A percentile compares a stretch with the other conserved stretches of the same genome.
Conservation (phyloP, 164 flowering plant genomes). For the Litsea cubeba region DNA sequence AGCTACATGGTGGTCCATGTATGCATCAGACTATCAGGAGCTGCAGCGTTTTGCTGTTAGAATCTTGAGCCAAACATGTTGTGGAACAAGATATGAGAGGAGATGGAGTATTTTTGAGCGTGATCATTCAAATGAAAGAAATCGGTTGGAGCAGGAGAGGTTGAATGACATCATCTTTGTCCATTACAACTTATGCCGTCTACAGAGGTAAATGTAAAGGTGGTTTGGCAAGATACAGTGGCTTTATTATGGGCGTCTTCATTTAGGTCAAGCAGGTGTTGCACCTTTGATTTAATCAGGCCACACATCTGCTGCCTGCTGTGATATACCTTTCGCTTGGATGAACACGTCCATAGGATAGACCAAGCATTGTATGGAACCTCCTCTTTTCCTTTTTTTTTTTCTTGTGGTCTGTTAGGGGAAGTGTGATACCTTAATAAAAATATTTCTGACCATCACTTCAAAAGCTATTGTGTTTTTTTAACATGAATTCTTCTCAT, state of each 20-base stretch:
- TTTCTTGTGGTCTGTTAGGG: neutral
- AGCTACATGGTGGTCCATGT: slow-evolving; percentile 49
- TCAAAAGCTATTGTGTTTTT: neutral
- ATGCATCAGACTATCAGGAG: slow-evolving; percentile 41
- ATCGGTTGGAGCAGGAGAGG: slow-evolving; percentile 45
- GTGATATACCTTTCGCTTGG: neutral
- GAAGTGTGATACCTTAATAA: neutral
- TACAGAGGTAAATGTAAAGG: slow-evolving; percentile 26
- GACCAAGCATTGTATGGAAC: neutral
- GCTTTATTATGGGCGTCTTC: neutral
- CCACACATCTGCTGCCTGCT: neutral
- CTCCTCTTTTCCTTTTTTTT: neutral
- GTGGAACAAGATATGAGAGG: slow-evolving; percentile 64
- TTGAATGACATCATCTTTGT: slow-evolving; percentile 58
- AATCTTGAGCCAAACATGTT: slow-evolving; percentile 76
- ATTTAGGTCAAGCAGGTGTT: neutral
- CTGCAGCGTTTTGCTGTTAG: slow-evolving; percentile 72
- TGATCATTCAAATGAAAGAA: slow-evolving; percentile 36
- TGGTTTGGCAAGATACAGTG: neutral
- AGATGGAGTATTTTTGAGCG: slow-evolving; percentile 62
- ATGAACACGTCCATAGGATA: neutral
- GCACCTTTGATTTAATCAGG: neutral
- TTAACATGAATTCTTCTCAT: neutral
- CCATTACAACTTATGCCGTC: slow-evolving; percentile 63
- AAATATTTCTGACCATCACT: neutral